Evolutionary conservation across 208 protist species (phyloP).

Genomic region (Vickermania ingenoplastis): DNA sequence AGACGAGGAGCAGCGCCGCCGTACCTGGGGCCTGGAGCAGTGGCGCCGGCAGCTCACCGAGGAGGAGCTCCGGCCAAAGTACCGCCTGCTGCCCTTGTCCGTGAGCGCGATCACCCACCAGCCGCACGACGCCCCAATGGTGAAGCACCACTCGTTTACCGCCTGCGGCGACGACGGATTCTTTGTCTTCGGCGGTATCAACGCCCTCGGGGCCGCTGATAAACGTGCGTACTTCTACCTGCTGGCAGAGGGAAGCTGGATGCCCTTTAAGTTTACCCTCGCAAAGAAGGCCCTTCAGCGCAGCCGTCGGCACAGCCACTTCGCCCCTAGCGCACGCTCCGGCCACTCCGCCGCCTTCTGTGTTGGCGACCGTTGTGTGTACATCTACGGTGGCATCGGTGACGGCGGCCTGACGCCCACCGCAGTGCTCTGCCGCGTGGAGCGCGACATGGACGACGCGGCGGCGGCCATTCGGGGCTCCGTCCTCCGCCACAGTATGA

Average conservation of each 20-base stretch:
- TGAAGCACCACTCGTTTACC: constrained; percentile 50
- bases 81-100: constrained; percentile 15
- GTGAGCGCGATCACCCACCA: constrained; percentile 39
- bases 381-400: constrained; percentile 57
- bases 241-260: constrained; percentile 17
- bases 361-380: constrained; percentile 22
- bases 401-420: background rate
- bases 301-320: background rate
- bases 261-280: constrained; percentile 13
- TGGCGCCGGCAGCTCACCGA: constrained; percentile 35
- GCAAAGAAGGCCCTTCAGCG: background rate
- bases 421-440: background rate
- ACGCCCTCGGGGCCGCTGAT: background rate
- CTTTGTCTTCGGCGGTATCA: constrained; percentile 33
- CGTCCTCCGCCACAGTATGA: no score
- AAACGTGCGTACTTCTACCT: constrained; percentile 18
- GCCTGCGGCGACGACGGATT: constrained; percentile 30
- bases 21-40: constrained; percentile 7
- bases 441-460: background rate
- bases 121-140: constrained; percentile 18
- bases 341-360: constrained; percentile 52
- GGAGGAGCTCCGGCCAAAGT: constrained; percentile 13
- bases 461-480: background rate
- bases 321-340: constrained; percentile 18
- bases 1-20: background rate